phyloP scores from a whole-genome alignment of 2,329 filamentous ascomycete genomes.

The Exophiala sideris region DNA sequence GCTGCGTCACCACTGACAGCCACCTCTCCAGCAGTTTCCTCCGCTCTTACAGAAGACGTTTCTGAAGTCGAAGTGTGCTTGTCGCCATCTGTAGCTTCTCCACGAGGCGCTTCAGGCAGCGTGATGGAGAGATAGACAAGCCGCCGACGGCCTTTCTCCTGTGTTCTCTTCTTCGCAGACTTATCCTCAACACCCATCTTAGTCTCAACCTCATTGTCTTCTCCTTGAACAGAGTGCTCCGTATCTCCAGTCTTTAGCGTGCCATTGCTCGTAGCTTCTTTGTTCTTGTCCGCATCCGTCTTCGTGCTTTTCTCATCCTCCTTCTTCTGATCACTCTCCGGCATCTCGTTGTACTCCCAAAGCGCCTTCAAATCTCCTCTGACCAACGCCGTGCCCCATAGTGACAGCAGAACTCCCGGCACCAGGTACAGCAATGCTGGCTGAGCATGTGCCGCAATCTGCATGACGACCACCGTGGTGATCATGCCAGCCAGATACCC shows the following conservation, averaged over 20 bases:
- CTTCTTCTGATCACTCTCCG: conserved; percentile 43
- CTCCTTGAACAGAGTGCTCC: not conserved
- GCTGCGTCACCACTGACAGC: not conserved
- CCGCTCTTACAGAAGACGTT: not conserved
- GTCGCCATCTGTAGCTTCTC: not conserved
- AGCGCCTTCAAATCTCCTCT: conserved; percentile 71
- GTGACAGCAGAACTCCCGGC: conserved; percentile 70
- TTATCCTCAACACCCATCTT: not conserved
- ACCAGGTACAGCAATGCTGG: conserved; percentile 91
- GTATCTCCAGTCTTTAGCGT: not conserved
- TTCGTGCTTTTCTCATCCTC: conserved; percentile 11
- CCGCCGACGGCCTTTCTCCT: not conserved
- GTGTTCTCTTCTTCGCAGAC: not conserved
- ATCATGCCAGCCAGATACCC: conserved; percentile 80
- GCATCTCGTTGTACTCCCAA: conserved; percentile 75
- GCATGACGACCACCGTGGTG: conserved; percentile 70
- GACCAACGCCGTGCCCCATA: conserved; percentile 70
- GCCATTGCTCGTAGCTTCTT: not conserved
- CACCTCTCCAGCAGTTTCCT: not conserved
- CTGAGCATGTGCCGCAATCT: conserved; percentile 76
- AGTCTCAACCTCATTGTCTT: not conserved
- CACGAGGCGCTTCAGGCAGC: not conserved
- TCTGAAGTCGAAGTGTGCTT: not conserved
- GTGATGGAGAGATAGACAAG: conserved; percentile 19
- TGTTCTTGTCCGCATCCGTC: not conserved